phyloP scores from a whole-genome alignment of 1,284 basidiomycete genomes.

The Cryptococcus jaspeensis region DNA sequence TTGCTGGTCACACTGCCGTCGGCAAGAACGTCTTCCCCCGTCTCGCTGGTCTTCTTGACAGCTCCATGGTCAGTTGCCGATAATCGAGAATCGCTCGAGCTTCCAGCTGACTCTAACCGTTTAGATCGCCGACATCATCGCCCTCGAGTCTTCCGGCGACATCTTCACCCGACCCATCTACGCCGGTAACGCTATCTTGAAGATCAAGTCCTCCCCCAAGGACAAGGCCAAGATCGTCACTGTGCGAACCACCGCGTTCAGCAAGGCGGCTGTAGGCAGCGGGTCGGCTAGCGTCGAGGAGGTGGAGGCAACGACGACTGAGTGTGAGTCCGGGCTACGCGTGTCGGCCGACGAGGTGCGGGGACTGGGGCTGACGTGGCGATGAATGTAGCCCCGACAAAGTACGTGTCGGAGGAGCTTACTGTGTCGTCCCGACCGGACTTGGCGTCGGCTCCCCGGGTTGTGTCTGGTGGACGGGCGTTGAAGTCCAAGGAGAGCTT shows the following conservation, averaged over 20 bases:
- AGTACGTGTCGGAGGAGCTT: slow-evolving; percentile 79
- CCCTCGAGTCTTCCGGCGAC: slow-evolving; percentile 70
- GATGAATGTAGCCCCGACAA: slow-evolving; percentile 55
- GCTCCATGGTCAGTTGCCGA: slow-evolving; percentile 55
- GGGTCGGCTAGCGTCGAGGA: slow-evolving; percentile 62
- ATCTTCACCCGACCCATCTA: slow-evolving; percentile 93
- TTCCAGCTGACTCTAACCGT: not conserved
- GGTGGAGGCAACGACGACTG: slow-evolving; percentile 66
- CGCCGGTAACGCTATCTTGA: slow-evolving; percentile 95
- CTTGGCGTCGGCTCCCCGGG: slow-evolving; percentile 78
- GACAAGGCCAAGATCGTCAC: slow-evolving; percentile 87
- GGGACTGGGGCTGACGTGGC: too few species aligned
- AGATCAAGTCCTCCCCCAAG: slow-evolving; percentile 71
- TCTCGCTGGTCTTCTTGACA: slow-evolving; percentile 81
- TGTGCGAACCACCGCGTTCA: slow-evolving; percentile 90
- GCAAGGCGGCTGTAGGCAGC: slow-evolving; percentile 60
- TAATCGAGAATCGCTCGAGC: not conserved
- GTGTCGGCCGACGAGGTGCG: not conserved
- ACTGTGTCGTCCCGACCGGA: slow-evolving; percentile 93
- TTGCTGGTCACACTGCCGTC: slow-evolving; percentile 73
- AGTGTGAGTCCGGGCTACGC: slow-evolving; percentile 51
- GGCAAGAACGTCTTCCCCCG: slow-evolving; percentile 79
- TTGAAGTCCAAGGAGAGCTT: slow-evolving; percentile 95
- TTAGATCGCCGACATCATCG: slow-evolving; percentile 84
- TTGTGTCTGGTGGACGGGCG: slow-evolving; percentile 94